A percentile compares a stretch with the other conserved stretches of the same genome.
These are phyloP conservation scores for Vitis riparia DNA, from an alignment of 164 flowering plant genomes.

Conservation along the genomic window DNA sequence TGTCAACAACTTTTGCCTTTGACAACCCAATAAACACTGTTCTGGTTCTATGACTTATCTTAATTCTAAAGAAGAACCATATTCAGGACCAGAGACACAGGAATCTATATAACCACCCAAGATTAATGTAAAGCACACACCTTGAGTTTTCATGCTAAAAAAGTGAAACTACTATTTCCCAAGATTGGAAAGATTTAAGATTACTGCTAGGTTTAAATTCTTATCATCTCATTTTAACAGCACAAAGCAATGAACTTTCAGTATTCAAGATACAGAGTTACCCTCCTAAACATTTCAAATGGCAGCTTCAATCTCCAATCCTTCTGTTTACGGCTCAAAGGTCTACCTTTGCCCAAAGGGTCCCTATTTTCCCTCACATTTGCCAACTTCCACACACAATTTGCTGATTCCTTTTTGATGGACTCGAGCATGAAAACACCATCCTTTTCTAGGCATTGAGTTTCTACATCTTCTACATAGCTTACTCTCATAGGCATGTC, in stretches of 20 bases:
- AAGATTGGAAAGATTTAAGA: background rate
- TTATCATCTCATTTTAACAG: background rate
- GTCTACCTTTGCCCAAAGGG: constrained; percentile 69
- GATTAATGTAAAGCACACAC: no score
- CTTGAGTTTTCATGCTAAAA: no score
- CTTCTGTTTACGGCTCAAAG: constrained; percentile 70
- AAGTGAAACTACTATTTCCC: no score
- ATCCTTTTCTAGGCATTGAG: constrained; percentile 32
- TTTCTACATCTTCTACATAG: constrained; percentile 44
- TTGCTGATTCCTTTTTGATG: constrained; percentile 47
- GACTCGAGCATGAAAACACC: constrained; percentile 71
- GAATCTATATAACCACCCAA: no score
- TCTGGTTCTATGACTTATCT: no score
- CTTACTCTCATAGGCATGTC: constrained; percentile 75
- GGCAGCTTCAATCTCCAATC: constrained; percentile 81
- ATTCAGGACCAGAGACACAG: no score
- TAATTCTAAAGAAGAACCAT: no score
- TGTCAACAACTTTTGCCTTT: no score
- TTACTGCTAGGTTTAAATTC: no score
- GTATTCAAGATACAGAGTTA: constrained; percentile 56
- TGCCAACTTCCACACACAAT: constrained; percentile 86
- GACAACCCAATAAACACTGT: no score
- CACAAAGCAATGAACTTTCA: constrained; percentile 8
- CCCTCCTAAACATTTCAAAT: constrained; percentile 43
- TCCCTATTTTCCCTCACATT: constrained; percentile 82